Conservation (phyloP, 805 yeast species). For the Hanseniaspora occidentalis region DNA sequence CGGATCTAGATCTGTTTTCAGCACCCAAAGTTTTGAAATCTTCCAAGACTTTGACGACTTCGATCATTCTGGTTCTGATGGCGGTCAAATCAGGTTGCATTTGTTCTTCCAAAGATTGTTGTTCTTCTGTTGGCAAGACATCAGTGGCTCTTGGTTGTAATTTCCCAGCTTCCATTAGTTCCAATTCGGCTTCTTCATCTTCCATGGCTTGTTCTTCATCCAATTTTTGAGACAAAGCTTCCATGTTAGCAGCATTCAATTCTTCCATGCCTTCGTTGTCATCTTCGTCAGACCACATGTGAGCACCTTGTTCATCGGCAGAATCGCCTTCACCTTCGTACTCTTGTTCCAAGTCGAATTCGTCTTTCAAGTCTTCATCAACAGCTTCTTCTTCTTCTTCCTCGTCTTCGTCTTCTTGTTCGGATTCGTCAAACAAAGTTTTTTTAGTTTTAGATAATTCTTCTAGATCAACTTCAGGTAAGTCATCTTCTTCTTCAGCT, state of each 20-base stretch:
- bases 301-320: slow-evolving; percentile 23
- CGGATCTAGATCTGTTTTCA: slow-evolving; percentile 76
- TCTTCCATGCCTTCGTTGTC: slow-evolving; percentile 52
- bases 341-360: slow-evolving; percentile 49
- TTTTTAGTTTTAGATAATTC: slow-evolving; percentile 60
- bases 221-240: slow-evolving; percentile 53
- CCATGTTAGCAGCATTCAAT: slow-evolving; percentile 74
- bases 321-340: slow-evolving; percentile 30
- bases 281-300: slow-evolving; percentile 72
- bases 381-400: slow-evolving; percentile 12
- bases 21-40: slow-evolving; percentile 74
- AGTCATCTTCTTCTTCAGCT: slow-evolving; percentile 31
- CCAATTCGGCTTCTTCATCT: slow-evolving; percentile 51
- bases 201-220: slow-evolving; percentile 49
- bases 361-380: slow-evolving; percentile 26
- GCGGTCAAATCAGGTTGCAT: slow-evolving; percentile 67
- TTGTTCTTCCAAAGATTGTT: slow-evolving; percentile 40
- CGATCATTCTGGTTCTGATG: slow-evolving; percentile 88
- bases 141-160: slow-evolving; percentile 57
- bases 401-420: slow-evolving; percentile 23
- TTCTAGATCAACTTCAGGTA: slow-evolving; percentile 57
- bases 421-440: slow-evolving; percentile 52
- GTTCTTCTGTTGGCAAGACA: slow-evolving; percentile 59
- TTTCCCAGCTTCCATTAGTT: slow-evolving; percentile 43
- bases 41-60: slow-evolving; percentile 86